Percentiles rank a stretch among this genome's conserved stretches.
phyloP scores from a whole-genome alignment of 1,139 yeast species.

The Scheffersomyces lignicola region DNA sequence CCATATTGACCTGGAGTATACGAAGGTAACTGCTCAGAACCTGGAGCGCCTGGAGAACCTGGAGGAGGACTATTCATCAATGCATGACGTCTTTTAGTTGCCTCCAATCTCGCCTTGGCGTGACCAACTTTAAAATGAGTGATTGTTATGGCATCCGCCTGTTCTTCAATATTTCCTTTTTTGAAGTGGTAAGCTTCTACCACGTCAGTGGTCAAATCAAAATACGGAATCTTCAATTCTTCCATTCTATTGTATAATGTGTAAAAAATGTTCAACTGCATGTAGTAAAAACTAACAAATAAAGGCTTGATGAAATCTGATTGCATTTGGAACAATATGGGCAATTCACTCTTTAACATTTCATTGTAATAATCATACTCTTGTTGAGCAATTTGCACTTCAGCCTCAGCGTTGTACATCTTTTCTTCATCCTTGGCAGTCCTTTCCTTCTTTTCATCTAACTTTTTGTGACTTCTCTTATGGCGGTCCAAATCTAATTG shows the following conservation, averaged over 20 bases:
- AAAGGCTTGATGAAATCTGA: conserved; percentile 90
- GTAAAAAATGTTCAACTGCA: conserved; percentile 96
- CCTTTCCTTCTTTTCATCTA: conserved; percentile 79
- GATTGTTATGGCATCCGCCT: conserved; percentile 79
- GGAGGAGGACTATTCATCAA: conserved; percentile 34
- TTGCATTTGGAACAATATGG: conserved; percentile 81
- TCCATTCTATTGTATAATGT: conserved; percentile 89
- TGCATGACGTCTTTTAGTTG: conserved; percentile 76
- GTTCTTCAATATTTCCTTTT: conserved; percentile 90
- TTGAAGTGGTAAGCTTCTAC: conserved; percentile 75
- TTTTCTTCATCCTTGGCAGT: conserved; percentile 88
- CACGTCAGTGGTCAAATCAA: conserved; percentile 81
- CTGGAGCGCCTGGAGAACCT: conserved; percentile 26
- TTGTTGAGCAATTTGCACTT: conserved; percentile 86
- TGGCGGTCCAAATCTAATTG: conserved; percentile 92
- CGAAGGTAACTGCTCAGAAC: conserved; percentile 27
- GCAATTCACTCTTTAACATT: conserved; percentile 86
- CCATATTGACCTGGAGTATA: conserved; percentile 26
- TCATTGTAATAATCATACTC: conserved; percentile 96
- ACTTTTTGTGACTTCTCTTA: conserved; percentile 64
- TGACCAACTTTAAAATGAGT: conserved; percentile 90
- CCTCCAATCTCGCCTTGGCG: conserved; percentile 79
- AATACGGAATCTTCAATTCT: conserved; percentile 94
- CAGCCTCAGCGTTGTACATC: conserved; percentile 85
- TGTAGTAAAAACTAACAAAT: conserved; percentile 90